phyloP scores from a whole-genome alignment of 75 land plant genomes.

The Adiantum capillusveneris region DNA sequence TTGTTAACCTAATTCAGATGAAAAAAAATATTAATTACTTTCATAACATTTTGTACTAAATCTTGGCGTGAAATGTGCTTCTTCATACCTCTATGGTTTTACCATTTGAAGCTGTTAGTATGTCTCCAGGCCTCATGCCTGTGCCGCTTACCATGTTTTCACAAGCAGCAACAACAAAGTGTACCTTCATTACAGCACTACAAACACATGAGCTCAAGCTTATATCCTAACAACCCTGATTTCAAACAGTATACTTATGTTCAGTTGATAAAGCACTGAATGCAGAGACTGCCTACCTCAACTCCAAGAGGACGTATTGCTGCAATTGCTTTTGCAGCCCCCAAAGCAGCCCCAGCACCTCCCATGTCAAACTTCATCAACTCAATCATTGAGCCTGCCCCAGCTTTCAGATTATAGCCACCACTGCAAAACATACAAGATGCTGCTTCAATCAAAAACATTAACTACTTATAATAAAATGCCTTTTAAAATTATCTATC shows the following conservation, averaged over 20 bases:
- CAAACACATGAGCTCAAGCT: too few species aligned
- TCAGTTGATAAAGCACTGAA: too few species aligned
- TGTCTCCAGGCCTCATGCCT: constrained; percentile 95
- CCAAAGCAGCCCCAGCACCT: constrained; percentile 86
- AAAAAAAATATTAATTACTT: too few species aligned
- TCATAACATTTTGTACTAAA: too few species aligned
- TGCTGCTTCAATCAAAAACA: too few species aligned
- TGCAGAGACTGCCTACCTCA: too few species aligned
- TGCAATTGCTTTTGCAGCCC: constrained; percentile 90
- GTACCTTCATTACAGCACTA: too few species aligned
- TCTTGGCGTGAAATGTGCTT: too few species aligned
- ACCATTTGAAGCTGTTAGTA: constrained; percentile 94
- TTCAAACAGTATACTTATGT: too few species aligned
- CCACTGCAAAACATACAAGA: constrained; percentile 49
- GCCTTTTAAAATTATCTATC: too few species aligned
- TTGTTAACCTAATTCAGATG: constrained; percentile 83
- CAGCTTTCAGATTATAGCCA: constrained; percentile 96
- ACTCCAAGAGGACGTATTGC: constrained; percentile 87
- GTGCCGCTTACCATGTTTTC: constrained; percentile 99
- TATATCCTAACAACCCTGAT: too few species aligned
- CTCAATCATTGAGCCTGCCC: constrained; percentile 80
- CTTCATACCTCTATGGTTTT: constrained; percentile 87
- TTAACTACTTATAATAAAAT: too few species aligned
- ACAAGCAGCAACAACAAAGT: constrained; percentile 96
- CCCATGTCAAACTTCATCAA: constrained; percentile 98